phyloP scores from a whole-genome alignment of 192 early-diverging fungal species.

The Podochytrium sp. region DNA sequence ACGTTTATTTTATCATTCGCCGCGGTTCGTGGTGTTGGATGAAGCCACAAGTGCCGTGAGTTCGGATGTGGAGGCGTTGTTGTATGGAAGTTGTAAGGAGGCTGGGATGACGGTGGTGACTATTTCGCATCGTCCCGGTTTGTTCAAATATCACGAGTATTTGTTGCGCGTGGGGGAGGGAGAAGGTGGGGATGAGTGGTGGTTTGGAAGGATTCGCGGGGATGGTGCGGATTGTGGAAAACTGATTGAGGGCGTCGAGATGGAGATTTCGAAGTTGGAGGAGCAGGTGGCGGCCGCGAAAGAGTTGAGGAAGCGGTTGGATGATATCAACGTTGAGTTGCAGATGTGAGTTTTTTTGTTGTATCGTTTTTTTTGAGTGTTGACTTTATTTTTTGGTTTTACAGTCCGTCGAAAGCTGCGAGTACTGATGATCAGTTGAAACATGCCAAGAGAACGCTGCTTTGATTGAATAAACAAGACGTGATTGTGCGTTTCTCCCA shows the following conservation, averaged over 20 bases:
- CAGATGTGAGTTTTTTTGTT: constrained; percentile 15
- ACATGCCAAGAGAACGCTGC: constrained; percentile 54
- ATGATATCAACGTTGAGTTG: constrained; percentile 51
- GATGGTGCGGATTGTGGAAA: constrained; percentile 22
- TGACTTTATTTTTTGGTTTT: background rate
- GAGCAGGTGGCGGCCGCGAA: constrained; percentile 40
- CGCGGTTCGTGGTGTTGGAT: constrained; percentile 94
- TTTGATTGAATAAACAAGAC: too few species aligned
- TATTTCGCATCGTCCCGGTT: constrained; percentile 87
- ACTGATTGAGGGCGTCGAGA: constrained; percentile 41
- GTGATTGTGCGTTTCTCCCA: too few species aligned
- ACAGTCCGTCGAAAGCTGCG: background rate
- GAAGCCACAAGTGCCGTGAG: constrained; percentile 94
- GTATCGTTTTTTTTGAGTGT: background rate
- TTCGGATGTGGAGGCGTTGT: constrained; percentile 91
- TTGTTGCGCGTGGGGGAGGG: constrained; percentile 50
- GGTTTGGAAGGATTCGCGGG: constrained; percentile 45
- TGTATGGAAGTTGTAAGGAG: constrained; percentile 68
- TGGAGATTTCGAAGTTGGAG: constrained; percentile 48
- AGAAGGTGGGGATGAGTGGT: constrained; percentile 38
- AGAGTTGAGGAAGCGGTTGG: constrained; percentile 40
- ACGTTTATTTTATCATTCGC: constrained; percentile 93
- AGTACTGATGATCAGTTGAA: constrained; percentile 36
- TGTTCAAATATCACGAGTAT: constrained; percentile 91
- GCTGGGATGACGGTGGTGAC: constrained; percentile 85